phyloP scores from a whole-genome alignment of 805 yeast species.

The Myxozyma geophila region DNA sequence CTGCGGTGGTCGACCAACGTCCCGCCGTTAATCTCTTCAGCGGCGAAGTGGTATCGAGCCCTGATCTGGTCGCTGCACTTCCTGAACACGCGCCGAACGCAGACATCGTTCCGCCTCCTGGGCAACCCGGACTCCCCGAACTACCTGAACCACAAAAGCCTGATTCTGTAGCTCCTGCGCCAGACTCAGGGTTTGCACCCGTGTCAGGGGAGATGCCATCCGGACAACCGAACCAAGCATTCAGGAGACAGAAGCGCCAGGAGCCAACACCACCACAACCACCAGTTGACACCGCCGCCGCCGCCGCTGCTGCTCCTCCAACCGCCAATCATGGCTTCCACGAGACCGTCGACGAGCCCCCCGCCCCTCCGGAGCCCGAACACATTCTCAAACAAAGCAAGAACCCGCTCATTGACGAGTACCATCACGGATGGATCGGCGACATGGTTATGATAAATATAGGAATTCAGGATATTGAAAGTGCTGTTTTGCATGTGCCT shows the following conservation, averaged over 20 bases:
- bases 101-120: background rate
- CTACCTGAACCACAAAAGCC: background rate
- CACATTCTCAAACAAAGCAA: background rate
- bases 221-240: background rate
- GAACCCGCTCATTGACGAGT: slow-evolving; percentile 13
- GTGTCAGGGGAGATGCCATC: no score
- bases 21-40: background rate
- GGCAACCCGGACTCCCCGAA: background rate
- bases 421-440: slow-evolving; percentile 23
- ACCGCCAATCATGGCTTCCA: slow-evolving; percentile 1
- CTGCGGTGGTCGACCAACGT: background rate
- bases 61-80: background rate
- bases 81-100: background rate
- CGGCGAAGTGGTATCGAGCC: background rate
- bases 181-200: no score
- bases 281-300: background rate
- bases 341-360: background rate
- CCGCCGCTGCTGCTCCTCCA: background rate
- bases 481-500: slow-evolving; percentile 16
- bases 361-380: slow-evolving; percentile 11
- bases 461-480: slow-evolving; percentile 12
- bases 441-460: slow-evolving; percentile 17
- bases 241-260: background rate
- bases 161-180: background rate
- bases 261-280: background rate